These are phyloP conservation scores for Diaporthe sp. DNA, from an alignment of 2,329 filamentous ascomycete species.

Conservation along the genomic window DNA sequence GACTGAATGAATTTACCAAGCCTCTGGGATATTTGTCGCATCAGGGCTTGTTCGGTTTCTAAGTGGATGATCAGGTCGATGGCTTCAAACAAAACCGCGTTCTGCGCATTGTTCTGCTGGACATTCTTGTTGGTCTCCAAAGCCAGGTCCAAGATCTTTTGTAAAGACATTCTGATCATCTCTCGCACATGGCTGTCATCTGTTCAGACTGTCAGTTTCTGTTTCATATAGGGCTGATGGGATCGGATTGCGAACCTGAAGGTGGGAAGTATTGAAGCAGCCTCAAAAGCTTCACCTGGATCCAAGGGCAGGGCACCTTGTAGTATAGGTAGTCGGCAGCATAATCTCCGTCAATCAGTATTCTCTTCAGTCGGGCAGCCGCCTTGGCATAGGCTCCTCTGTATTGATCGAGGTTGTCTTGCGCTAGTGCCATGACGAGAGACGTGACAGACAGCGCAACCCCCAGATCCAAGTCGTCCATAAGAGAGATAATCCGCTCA, in stretches of 20 bases:
- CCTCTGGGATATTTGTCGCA: constrained; percentile 93
- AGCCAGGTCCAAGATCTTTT: constrained; percentile 90
- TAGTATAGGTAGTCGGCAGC: constrained; percentile 96
- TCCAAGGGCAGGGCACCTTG: constrained; percentile 99
- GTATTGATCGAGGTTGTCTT: constrained; percentile 95
- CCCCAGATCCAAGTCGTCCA: constrained; percentile 95
- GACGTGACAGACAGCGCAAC: constrained; percentile 96
- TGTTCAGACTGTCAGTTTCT: constrained; percentile 49
- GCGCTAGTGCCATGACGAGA: constrained; percentile 91
- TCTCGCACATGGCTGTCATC: constrained; percentile 93
- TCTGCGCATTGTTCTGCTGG: constrained; percentile 98
- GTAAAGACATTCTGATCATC: constrained; percentile 90
- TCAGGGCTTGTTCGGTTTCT: constrained; percentile 91
- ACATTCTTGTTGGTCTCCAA: constrained; percentile 98
- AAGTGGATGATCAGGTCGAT: constrained; percentile 99
- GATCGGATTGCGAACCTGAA: constrained; percentile 63
- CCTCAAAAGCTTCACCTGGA: constrained; percentile 93
- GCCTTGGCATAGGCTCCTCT: constrained; percentile 95
- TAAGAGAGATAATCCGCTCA: constrained; percentile 96
- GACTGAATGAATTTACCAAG: constrained; percentile 97
- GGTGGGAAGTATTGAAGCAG: constrained; percentile 96
- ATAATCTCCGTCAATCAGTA: constrained; percentile 91
- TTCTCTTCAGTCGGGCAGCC: constrained; percentile 86
- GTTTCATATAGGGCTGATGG: neutral
- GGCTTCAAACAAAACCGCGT: constrained; percentile 96